Evolutionary conservation across 2,329 filamentous ascomycete species (phyloP).

Genomic region (Teratosphaeria nubilosa): DNA sequence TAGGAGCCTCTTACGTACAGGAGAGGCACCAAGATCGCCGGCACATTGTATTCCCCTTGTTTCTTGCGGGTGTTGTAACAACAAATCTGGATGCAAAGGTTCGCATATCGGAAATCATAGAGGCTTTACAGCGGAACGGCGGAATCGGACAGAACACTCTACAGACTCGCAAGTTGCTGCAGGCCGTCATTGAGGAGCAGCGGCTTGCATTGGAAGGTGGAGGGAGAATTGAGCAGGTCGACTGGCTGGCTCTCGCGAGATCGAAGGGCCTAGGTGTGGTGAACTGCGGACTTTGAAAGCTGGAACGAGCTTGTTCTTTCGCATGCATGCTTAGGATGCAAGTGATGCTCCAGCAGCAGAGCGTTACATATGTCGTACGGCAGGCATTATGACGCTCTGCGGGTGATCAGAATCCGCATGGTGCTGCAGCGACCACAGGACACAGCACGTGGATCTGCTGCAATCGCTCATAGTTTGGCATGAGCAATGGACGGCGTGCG

Average conservation of each 20-base stretch:
- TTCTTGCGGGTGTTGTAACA: constrained; percentile 42
- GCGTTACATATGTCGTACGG: neutral
- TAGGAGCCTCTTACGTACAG: constrained; percentile 32
- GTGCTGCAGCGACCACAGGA: too few relatives aligned
- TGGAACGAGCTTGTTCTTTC: neutral
- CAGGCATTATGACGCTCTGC: too few relatives aligned
- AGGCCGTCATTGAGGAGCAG: constrained; percentile 41
- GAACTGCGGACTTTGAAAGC: constrained; percentile 39
- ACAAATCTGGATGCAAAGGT: constrained; percentile 33
- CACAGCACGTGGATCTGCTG: too few relatives aligned
- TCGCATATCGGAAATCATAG: constrained; percentile 40
- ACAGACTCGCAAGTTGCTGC: constrained; percentile 36
- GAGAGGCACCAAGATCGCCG: constrained; percentile 32
- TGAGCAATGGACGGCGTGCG: too few relatives aligned
- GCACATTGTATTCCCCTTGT: constrained; percentile 44
- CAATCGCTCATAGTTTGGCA: too few relatives aligned
- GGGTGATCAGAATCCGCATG: too few relatives aligned
- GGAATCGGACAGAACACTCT: constrained; percentile 39
- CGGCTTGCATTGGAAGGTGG: constrained; percentile 30
- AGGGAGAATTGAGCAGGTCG: constrained; percentile 35
- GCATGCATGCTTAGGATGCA: neutral
- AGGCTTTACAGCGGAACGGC: constrained; percentile 36
- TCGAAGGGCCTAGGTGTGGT: constrained; percentile 39
- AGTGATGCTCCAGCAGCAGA: neutral
- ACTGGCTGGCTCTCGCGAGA: constrained; percentile 41